These are phyloP conservation scores for Uronychia setigera DNA, from an alignment of 73 alveolate genomes.

Conservation along the genomic window DNA sequence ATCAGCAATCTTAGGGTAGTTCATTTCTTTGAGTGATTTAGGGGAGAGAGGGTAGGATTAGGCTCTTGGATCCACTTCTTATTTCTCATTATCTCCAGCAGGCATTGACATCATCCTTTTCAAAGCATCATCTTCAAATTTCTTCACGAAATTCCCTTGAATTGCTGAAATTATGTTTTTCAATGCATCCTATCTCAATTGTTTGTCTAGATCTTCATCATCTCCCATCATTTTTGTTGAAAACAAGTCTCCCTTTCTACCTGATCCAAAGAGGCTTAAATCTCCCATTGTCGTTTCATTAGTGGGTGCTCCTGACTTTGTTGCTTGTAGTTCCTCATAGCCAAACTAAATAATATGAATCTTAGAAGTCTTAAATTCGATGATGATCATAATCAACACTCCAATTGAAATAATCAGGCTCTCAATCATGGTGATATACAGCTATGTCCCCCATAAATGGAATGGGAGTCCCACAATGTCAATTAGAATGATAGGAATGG, in stretches of 20 bases:
- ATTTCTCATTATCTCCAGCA: neutral
- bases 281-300: neutral
- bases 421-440: neutral
- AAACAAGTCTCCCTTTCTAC: neutral
- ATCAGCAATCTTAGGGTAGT: neutral
- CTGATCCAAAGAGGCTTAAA: neutral
- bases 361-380: neutral
- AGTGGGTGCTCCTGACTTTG: neutral
- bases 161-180: neutral
- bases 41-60: constrained; percentile 13
- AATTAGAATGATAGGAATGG: constrained; percentile 26
- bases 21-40: neutral
- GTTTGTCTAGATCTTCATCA: neutral
- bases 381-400: neutral
- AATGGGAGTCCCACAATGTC: constrained; percentile 19
- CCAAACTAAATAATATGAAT: neutral
- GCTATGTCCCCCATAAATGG: neutral
- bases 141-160: neutral
- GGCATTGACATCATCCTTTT: neutral
- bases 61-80: neutral
- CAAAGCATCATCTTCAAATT: neutral
- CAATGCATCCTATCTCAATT: neutral
- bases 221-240: neutral
- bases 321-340: neutral
- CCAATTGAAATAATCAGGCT: neutral